Base-by-base conservation (phyloP, 2,329 filamentous ascomycete species). In the Penicillium capsulatum region DNA sequence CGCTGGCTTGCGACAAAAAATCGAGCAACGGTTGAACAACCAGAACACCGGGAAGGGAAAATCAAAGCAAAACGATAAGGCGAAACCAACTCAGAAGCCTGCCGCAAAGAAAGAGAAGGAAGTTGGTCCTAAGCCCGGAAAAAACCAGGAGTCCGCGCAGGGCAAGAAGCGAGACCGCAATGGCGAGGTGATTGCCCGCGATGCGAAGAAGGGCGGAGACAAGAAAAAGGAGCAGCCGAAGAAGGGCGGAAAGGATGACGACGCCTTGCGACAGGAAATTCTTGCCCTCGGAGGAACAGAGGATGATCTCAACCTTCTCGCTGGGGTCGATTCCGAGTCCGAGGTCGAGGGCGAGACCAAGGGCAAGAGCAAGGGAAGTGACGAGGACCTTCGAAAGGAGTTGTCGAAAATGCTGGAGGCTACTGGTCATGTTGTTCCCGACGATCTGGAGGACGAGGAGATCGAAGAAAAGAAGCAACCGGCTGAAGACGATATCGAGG, bases 121-220 rank as follows among this genome's bases (percentile, higher is more conserved):
- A 26, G 27, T 24, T 14, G 14, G 44, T 16, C 15, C 53, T 8
- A 53, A 52, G 33, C 31, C 45, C 34, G 42, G 48, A 37, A 55
- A 57, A 32, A 55, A 44, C 16, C 56, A 58, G 17, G 48, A 57
- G 28, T 36, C 41, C 31, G 47, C 50, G n/a, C 47, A 63, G 32
- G 67, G 67, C 40, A 70, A 68, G 52, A 73, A 73, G 48, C 61
- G 69, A 37, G 71, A 70, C 53, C 64, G 65, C 47, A 69, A 65
- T 49, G 69, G 69, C 13, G 64, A 69, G 31, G 59, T 70, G 40
- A 72, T 72, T 40, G 53, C 59, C 22, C 55, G 56, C 16, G 58
- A 63, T 17, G 55, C 61, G 14, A 61, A 60, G 43, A 57, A 60
- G 22, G 37, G 38, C 26, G 48, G 36, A 31, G 57, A 55, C 29